phyloP scores from a whole-genome alignment of 148 eudicot species.

The Cornus florida region DNA sequence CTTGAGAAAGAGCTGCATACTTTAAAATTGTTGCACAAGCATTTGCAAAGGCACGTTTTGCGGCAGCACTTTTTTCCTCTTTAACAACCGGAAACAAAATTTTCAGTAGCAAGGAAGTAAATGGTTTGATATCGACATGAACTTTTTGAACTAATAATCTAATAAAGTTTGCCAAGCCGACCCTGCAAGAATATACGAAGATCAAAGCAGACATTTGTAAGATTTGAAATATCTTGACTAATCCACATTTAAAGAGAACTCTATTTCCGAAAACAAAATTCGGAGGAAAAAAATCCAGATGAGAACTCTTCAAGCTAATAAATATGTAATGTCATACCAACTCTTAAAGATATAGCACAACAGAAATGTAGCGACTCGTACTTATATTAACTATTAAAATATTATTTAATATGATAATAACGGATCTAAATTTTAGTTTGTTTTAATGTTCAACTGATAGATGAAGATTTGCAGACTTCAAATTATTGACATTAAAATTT shows the following conservation, averaged over 20 bases:
- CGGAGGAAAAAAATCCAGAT: too few species aligned
- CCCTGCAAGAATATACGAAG: slow-evolving; percentile 51
- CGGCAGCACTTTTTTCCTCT: slow-evolving; percentile 80
- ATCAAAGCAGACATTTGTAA: slow-evolving; percentile 2
- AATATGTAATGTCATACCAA: not conserved
- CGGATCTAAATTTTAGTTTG: too few species aligned
- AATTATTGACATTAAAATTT: too few species aligned
- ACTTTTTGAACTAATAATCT: slow-evolving; percentile 87
- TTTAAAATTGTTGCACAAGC: slow-evolving; percentile 85
- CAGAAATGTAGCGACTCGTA: too few species aligned
- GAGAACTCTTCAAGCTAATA: too few species aligned
- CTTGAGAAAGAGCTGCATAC: slow-evolving; percentile 69
- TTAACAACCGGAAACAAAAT: slow-evolving; percentile 72
- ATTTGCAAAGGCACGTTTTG: slow-evolving; percentile 93
- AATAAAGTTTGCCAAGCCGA: slow-evolving; percentile 91
- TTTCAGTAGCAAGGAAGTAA: slow-evolving; percentile 62
- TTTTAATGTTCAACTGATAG: too few species aligned
- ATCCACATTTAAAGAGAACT: not conserved
- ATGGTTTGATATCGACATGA: slow-evolving; percentile 74
- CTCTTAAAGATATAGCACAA: too few species aligned
- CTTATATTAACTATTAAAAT: too few species aligned
- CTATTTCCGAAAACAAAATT: not conserved
- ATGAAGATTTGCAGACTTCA: too few species aligned
- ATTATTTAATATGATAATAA: too few species aligned
- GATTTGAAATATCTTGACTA: not conserved